phyloP scores from a whole-genome alignment of 148 eudicot genomes.

The Rhododendron ovatum region DNA sequence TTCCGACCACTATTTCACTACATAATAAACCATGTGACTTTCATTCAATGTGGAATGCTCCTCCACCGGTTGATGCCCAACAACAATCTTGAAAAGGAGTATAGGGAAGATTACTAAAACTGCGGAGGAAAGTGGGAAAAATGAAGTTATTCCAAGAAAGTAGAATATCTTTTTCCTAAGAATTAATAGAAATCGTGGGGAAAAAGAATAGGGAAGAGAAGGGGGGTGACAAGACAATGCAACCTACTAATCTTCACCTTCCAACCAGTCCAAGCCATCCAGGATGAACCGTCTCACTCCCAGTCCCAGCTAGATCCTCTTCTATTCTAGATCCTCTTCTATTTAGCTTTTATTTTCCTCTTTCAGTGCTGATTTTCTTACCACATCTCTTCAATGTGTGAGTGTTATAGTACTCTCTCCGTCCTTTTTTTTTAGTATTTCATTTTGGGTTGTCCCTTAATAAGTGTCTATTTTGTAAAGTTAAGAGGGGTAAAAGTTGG shows the following conservation, averaged over 20 bases:
- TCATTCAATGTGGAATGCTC: neutral
- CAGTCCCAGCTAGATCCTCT: neutral
- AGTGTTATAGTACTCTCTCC: neutral
- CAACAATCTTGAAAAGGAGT: neutral
- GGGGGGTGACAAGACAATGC: neutral
- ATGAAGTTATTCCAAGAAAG: neutral
- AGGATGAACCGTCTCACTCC: neutral
- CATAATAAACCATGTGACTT: neutral
- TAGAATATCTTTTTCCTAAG: neutral
- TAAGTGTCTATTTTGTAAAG: too few relatives aligned
- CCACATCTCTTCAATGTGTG: neutral
- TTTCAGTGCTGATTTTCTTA: neutral
- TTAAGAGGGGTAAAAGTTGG: too few relatives aligned
- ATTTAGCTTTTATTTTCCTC: neutral
- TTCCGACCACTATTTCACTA: neutral
- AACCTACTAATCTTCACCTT: slow-evolving; percentile 8
- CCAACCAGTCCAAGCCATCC: slow-evolving; percentile 3
- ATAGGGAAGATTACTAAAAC: neutral
- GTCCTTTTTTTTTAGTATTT: too few relatives aligned
- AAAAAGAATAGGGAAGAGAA: neutral
- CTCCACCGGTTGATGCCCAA: neutral
- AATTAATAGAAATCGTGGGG: neutral
- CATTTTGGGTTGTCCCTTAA: too few relatives aligned
- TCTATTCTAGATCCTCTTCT: too few relatives aligned
- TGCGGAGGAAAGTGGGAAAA: neutral